These are phyloP conservation scores for Puccinia polysora DNA, from an alignment of 1,284 basidiomycete species.

Conservation along the genomic window DNA sequence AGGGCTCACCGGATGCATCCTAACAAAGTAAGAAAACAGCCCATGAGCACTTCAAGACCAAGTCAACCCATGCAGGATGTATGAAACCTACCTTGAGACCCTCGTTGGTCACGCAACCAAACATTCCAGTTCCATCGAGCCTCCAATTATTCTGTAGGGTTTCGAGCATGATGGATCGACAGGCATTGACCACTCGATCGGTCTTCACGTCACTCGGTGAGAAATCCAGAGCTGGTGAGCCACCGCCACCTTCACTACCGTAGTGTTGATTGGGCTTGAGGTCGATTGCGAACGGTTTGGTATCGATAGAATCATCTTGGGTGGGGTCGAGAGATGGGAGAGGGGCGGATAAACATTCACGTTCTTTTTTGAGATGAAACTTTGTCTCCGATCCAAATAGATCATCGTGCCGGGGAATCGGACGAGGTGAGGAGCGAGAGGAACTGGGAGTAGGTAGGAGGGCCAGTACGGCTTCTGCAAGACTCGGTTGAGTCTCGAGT, in stretches of 20 bases:
- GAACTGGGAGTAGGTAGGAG: conserved; percentile 13
- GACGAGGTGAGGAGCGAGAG: conserved; percentile 27
- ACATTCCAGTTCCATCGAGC: conserved; percentile 33
- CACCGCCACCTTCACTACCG: conserved; percentile 1
- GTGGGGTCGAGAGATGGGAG: neutral
- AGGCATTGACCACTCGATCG: conserved; percentile 32
- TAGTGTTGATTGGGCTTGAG: neutral
- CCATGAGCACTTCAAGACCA: no score
- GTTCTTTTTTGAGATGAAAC: neutral
- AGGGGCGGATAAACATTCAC: conserved; percentile 29
- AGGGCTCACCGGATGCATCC: conserved; percentile 41
- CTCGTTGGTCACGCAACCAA: conserved; percentile 42
- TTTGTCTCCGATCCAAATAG: neutral
- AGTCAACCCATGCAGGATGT: neutral
- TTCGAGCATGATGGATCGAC: conserved; percentile 30
- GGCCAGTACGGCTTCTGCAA: conserved; percentile 35
- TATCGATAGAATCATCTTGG: conserved; percentile 11
- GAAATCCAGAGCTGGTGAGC: neutral
- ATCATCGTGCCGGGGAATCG: neutral
- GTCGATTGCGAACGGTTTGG: conserved; percentile 20
- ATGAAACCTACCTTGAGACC: conserved; percentile 40
- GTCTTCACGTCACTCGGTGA: conserved; percentile 12
- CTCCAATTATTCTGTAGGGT: conserved; percentile 25
- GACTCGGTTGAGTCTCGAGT: conserved; percentile 38
- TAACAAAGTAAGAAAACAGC: neutral